A percentile compares a stretch with the other conserved stretches of the same genome.
These are phyloP conservation scores for Amanita inopinata DNA, from an alignment of 768 basidiomycete species.

Conservation along the genomic window DNA sequence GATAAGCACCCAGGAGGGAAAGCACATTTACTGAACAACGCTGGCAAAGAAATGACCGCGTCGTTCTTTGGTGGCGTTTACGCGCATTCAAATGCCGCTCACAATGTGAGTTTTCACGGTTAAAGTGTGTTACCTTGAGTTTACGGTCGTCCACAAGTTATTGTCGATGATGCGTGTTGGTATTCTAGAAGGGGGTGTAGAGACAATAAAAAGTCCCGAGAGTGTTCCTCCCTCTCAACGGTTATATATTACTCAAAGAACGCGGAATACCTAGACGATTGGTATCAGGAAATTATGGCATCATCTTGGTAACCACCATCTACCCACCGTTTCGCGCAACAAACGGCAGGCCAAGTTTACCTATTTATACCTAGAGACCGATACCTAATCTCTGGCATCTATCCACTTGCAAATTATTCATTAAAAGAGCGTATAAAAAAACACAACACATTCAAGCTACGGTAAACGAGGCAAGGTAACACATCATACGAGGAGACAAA, in stretches of 20 bases:
- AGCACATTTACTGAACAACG: constrained; percentile 40
- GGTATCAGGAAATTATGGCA: no score
- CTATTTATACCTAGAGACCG: no score
- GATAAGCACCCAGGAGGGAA: constrained; percentile 77
- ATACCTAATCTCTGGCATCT: no score
- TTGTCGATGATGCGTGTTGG: constrained; percentile 46
- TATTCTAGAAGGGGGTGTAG: constrained; percentile 18
- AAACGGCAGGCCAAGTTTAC: no score
- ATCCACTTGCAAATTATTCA: no score
- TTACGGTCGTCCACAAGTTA: constrained; percentile 23
- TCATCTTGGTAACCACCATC: no score
- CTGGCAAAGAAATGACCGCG: constrained; percentile 78
- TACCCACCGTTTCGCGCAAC: no score
- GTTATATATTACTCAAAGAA: constrained; percentile 9
- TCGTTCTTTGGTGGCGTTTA: constrained; percentile 83
- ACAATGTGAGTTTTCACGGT: constrained; percentile 42
- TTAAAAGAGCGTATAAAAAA: no score
- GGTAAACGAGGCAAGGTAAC: no score
- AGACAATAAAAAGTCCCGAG: constrained; percentile 12
- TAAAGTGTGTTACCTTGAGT: background rate
- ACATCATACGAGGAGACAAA: no score
- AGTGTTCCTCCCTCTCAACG: constrained; percentile 10
- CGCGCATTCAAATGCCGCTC: constrained; percentile 75
- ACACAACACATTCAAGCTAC: no score
- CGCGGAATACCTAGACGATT: background rate